phyloP scores from a whole-genome alignment of 2,329 filamentous ascomycete species.

The Pseudogymnoascus sp. region DNA sequence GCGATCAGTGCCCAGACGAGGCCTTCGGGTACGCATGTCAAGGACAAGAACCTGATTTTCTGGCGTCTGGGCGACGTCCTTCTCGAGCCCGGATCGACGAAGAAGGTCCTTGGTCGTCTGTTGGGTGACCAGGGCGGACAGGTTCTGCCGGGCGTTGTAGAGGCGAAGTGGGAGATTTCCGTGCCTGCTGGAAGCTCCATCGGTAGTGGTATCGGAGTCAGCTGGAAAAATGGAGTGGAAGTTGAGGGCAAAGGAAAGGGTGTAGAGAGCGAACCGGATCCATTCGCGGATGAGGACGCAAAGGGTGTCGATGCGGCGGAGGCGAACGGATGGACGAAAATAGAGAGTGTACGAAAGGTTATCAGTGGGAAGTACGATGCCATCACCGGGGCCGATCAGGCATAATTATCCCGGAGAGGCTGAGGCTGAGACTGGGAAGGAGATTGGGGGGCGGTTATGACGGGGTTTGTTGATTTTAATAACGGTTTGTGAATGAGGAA shows the following conservation, averaged over 20 bases:
- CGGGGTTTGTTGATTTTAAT: background rate
- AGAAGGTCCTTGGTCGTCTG: conserved; percentile 79
- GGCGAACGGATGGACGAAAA: conserved; percentile 51
- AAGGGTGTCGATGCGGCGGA: conserved; percentile 34
- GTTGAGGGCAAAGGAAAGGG: conserved; percentile 36
- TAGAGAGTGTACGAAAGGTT: conserved; percentile 60
- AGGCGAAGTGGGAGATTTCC: conserved; percentile 71
- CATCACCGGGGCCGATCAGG: conserved; percentile 17
- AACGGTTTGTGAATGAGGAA: background rate
- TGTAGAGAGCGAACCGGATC: conserved; percentile 44
- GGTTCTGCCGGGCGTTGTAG: conserved; percentile 66
- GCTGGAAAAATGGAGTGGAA: conserved; percentile 38
- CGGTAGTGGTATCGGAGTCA: conserved; percentile 61
- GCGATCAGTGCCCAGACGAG: conserved; percentile 67
- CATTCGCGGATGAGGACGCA: conserved; percentile 59
- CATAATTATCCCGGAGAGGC: background rate
- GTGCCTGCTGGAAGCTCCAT: conserved; percentile 26
- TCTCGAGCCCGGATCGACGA: conserved; percentile 39
- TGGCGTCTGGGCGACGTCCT: conserved; percentile 75
- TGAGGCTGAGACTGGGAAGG: background rate
- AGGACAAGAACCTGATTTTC: conserved; percentile 69
- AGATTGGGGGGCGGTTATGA: background rate
- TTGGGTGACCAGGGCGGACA: conserved; percentile 61
- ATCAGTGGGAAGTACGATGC: conserved; percentile 70
- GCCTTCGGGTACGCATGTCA: conserved; percentile 69